Evolutionary conservation across 2,329 filamentous ascomycete species (phyloP).

Genomic region (Cryphonectria parasitica): DNA sequence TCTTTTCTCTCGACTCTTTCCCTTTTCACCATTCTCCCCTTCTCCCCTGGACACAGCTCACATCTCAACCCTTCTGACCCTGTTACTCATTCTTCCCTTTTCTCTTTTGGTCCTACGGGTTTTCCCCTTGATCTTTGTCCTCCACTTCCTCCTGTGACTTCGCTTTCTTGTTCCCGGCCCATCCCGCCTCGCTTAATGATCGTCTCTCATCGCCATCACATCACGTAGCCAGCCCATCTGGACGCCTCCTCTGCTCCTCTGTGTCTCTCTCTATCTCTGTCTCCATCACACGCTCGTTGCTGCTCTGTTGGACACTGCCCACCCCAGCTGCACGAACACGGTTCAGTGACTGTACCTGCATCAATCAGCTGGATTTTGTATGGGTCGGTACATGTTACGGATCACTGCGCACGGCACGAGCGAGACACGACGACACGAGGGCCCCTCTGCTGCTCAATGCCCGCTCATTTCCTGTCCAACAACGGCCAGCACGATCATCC

Average conservation of each 20-base stretch:
- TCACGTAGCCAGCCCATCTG: neutral
- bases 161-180: neutral
- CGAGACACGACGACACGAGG: conserved; percentile 1
- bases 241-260: neutral
- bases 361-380: neutral
- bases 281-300: neutral
- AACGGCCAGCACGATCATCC: conserved; percentile 1
- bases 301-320: neutral
- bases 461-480: conserved; percentile 4
- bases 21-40: neutral
- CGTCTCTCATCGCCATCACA: neutral
- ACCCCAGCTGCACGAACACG: conserved; percentile 3
- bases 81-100: neutral
- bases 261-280: neutral
- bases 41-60: neutral
- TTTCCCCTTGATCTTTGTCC: neutral
- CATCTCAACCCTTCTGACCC: neutral
- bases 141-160: neutral
- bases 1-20: neutral
- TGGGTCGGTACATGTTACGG: neutral
- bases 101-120: neutral
- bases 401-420: conserved; percentile 4
- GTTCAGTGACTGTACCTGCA: conserved; percentile 8
- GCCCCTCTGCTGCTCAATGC: conserved; percentile 7
- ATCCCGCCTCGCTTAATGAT: neutral